Evolutionary conservation across 202 grass and related monocot genomes (phyloP).

Genomic region (Hordeum pubiflorum): DNA sequence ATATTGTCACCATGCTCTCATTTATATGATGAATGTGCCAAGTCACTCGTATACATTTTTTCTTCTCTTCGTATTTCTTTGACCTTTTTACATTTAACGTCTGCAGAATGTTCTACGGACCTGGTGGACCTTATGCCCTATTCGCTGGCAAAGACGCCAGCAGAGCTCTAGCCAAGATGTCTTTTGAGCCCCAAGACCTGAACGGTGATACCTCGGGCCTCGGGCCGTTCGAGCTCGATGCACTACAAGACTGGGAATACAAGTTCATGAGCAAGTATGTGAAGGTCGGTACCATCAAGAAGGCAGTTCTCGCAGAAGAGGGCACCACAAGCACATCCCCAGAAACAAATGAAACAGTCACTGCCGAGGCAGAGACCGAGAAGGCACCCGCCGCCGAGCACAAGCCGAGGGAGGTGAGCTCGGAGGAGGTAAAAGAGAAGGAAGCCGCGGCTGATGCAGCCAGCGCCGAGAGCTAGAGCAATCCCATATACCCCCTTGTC

Average conservation of each 20-base stretch:
- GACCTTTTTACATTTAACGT: background rate
- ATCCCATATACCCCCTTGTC: background rate
- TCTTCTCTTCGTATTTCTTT: background rate
- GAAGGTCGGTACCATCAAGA: conserved; percentile 81
- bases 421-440: conserved; percentile 35
- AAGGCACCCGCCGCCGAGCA: background rate
- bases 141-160: conserved; percentile 86
- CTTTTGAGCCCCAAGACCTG: conserved; percentile 72
- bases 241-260: conserved; percentile 87
- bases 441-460: conserved; percentile 18
- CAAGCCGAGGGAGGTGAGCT: conserved; percentile 20
- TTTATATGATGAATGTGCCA: background rate
- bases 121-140: conserved; percentile 81
- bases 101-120: conserved; percentile 88
- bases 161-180: conserved; percentile 89
- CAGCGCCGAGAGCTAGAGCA: conserved; percentile 34
- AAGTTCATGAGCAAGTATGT: conserved; percentile 95
- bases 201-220: conserved; percentile 65
- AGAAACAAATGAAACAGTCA: conserved; percentile 16
- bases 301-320: conserved; percentile 28
- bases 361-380: background rate
- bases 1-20: background rate
- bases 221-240: conserved; percentile 77
- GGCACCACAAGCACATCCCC: conserved; percentile 20
- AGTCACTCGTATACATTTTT: background rate